Evolutionary conservation across 179 eudicot species (phyloP).

Genomic region (Silene noctiflora): DNA sequence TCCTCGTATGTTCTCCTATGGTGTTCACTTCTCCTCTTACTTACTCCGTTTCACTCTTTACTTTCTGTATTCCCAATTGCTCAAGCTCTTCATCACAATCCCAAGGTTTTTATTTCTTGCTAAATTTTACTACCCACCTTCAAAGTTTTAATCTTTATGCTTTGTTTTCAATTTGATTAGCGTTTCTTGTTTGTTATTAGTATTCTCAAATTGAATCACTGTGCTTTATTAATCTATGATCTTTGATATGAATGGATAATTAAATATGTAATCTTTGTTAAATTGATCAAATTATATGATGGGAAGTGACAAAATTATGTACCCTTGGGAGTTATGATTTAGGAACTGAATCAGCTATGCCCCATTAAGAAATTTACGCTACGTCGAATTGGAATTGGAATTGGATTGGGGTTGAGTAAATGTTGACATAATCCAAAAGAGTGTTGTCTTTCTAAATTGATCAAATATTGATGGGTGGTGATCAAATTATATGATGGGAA

Average conservation of each 20-base stretch:
- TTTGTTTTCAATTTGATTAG: not conserved
- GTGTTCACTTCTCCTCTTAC: not conserved
- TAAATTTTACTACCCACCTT: not conserved
- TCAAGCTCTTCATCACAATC: constrained; percentile 7
- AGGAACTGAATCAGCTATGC: too few relatives aligned
- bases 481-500: not conserved
- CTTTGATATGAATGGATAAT: not conserved
- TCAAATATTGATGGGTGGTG: too few relatives aligned
- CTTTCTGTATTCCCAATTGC: not conserved
- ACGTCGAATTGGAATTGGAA: too few relatives aligned
- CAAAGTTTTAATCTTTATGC: not conserved
- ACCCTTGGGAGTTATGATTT: too few relatives aligned
- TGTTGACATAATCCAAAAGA: too few relatives aligned
- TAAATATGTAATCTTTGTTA: not conserved
- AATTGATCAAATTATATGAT: not conserved
- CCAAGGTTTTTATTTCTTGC: constrained; percentile 21
- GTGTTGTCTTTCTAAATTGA: not conserved
- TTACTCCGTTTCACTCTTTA: not conserved
- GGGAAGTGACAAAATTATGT: not conserved
- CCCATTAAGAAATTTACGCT: too few relatives aligned
- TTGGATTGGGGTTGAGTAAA: too few relatives aligned
- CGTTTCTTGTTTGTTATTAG: not conserved
- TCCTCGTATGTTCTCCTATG: not conserved
- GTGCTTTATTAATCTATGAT: not conserved
- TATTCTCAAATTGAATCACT: not conserved